These are phyloP conservation scores for Papilionanthe hybrid DNA, from an alignment of 116 monocot species.

Conservation along the genomic window DNA sequence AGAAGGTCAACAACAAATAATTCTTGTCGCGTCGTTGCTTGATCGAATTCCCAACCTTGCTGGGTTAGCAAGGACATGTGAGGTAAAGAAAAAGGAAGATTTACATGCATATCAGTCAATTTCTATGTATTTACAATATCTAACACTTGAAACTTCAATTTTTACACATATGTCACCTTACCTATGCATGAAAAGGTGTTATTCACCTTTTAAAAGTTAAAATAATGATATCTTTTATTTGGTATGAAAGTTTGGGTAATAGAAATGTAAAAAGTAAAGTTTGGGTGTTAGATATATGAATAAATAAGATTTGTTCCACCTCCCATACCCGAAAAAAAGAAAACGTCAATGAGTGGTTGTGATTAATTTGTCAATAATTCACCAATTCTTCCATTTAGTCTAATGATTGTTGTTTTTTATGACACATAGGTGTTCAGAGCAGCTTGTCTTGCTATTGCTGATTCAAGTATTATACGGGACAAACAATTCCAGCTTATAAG, in stretches of 20 bases:
- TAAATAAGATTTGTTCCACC: too few species aligned
- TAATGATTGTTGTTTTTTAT: not conserved
- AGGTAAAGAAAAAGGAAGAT: conserved; percentile 33
- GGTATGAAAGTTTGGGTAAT: too few species aligned
- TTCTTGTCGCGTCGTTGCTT: conserved; percentile 85
- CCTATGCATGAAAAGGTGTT: too few species aligned
- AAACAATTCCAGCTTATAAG: conserved; percentile 97
- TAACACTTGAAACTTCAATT: too few species aligned
- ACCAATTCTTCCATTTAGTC: not conserved
- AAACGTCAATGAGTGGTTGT: not conserved
- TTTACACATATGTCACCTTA: too few species aligned
- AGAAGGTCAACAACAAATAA: conserved; percentile 66
- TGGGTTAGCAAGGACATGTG: conserved; percentile 90
- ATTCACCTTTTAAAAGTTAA: too few species aligned
- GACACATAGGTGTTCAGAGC: conserved; percentile 65
- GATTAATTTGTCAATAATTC: not conserved
- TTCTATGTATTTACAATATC: too few species aligned
- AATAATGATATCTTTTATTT: too few species aligned
- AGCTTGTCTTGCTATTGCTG: conserved; percentile 65
- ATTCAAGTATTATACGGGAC: conserved; percentile 67
- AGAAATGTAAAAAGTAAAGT: too few species aligned
- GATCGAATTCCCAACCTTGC: conserved; percentile 98
- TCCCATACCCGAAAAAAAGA: not conserved
- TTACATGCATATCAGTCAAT: too few species aligned
- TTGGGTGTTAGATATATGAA: too few species aligned